phyloP scores from a whole-genome alignment of 768 basidiomycete species.

The Hirschioporus abietinus region DNA sequence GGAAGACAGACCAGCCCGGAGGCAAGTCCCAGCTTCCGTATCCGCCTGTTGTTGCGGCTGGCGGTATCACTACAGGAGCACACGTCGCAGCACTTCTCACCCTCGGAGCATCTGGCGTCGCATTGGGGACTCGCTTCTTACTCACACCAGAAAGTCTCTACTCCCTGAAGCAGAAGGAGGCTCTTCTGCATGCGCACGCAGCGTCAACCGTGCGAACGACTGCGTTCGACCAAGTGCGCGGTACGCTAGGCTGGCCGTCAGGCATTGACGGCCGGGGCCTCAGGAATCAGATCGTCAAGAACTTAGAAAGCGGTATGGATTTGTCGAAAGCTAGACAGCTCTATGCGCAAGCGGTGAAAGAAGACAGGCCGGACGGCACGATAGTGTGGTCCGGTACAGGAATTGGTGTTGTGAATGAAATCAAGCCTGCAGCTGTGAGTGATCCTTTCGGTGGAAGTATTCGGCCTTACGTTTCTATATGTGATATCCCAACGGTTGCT shows the following conservation, averaged over 20 bases:
- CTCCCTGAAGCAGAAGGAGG: slow-evolving; percentile 26
- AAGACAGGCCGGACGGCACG: slow-evolving; percentile 43
- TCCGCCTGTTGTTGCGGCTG: slow-evolving; percentile 65
- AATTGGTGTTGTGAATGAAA: slow-evolving; percentile 49
- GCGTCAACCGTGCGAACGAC: slow-evolving; percentile 27
- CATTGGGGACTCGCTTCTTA: slow-evolving; percentile 72
- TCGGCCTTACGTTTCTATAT: slow-evolving; percentile 11
- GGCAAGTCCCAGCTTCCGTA: slow-evolving; percentile 20
- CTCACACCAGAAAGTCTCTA: slow-evolving; percentile 55
- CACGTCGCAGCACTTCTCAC: slow-evolving; percentile 62
- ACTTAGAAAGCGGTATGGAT: slow-evolving; percentile 45
- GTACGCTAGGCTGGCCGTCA: slow-evolving; percentile 27
- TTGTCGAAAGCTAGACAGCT: slow-evolving; percentile 37
- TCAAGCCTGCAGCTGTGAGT: slow-evolving; percentile 35
- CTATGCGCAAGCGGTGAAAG: slow-evolving; percentile 40
- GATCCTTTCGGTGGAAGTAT: background rate
- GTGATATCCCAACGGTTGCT: slow-evolving; percentile 3
- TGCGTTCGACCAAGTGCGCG: slow-evolving; percentile 29
- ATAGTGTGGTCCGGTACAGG: slow-evolving; percentile 68
- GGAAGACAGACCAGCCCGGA: background rate
- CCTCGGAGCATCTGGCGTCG: slow-evolving; percentile 63
- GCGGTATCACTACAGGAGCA: slow-evolving; percentile 60
- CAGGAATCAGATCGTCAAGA: slow-evolving; percentile 50
- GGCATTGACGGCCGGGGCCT: slow-evolving; percentile 45
- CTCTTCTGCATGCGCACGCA: slow-evolving; percentile 19